Conservation (phyloP, 441 rosid species). For the Syzygium syzygioides region DNA sequence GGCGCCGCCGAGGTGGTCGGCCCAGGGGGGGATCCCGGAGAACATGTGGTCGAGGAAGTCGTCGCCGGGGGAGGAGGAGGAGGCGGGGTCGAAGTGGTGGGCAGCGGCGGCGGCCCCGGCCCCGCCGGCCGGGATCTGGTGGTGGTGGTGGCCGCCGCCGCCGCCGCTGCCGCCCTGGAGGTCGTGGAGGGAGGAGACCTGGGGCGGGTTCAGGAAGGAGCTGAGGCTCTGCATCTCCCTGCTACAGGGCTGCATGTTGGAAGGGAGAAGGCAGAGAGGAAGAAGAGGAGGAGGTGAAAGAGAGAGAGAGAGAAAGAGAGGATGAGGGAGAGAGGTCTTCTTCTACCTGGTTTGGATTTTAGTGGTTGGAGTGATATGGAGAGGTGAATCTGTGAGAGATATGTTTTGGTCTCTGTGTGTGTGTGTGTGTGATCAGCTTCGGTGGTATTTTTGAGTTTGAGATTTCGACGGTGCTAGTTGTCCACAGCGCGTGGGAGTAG, state of each 20-base stretch:
- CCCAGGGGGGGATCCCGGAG: constrained; percentile 47
- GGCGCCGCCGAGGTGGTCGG: constrained; percentile 20
- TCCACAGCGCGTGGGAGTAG: background rate
- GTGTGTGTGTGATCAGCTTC: background rate
- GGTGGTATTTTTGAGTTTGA: background rate
- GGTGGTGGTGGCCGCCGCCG: constrained; percentile 4
- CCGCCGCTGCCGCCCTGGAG: constrained; percentile 13
- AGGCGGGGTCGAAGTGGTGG: constrained; percentile 25
- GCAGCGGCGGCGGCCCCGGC: background rate
- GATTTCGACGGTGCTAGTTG: background rate
- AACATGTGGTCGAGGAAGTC: constrained; percentile 63
- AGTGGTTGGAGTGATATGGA: background rate
- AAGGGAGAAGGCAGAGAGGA: background rate
- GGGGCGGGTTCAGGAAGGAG: constrained; percentile 2
- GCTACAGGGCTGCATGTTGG: constrained; percentile 35
- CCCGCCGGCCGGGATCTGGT: constrained; percentile 29
- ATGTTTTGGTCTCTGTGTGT: background rate
- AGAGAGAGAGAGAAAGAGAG: background rate
- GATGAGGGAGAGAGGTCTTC: background rate
- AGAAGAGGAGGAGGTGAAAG: background rate
- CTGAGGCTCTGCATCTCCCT: constrained; percentile 48
- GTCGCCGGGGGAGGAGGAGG: constrained; percentile 29
- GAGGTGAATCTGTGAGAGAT: background rate
- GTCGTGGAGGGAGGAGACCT: constrained; percentile 9
- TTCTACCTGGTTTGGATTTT: background rate